Evolutionary conservation across 179 eudicot species (phyloP), one percentile per base, ranked within the genome.

Genomic region (Beta lomatogona): DNA sequence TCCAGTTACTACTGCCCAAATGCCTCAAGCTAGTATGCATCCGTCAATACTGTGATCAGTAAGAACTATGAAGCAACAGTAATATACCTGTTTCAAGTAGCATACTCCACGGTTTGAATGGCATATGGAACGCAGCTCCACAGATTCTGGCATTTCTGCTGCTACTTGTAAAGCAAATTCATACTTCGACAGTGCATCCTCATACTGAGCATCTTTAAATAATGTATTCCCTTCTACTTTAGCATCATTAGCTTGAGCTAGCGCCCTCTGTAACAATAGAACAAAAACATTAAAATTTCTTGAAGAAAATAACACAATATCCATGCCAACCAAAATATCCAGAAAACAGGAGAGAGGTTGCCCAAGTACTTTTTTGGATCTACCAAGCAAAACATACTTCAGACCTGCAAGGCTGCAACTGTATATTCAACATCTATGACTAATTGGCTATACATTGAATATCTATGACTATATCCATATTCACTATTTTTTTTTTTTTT

Each of bases 81-180:
- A 55, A 50, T 88, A 64, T 90, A 96, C 98, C 93, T 89, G 80
- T 76, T 97, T 94, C 31, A 89, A 80, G 88, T 86, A 94, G 87
- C 99, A 96, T 46, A 89, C 82, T 44, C 88, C 97, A 61, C 98
- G 89, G 75, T 94, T 97, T 55, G 94, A 86, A 86, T 93, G 90
- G 76, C 97, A 97, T 22, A 94, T 91, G 59, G 99, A 93, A 12
- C 97, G 94, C 41, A 97, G 75, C 85, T 93, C 99, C 82, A 78
- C 81, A 25, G 91, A 84, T 53, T 91, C 85, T 46, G 93, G 88
- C 74, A 88, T 75, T 73, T 92, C 94, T 58, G 93, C 89, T 50
- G 92, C 91, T 80, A 88, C 79, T 89, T 90, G 92, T 65, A 92
- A 75, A 77, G 97, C 95, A 82, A 64, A 50, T 68, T 87, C 97